Evolutionary conservation across 1,139 yeast genomes (phyloP), one percentile per base, ranked within the genome.

Genomic region (Hemisphaericaspora xylofermentans): DNA sequence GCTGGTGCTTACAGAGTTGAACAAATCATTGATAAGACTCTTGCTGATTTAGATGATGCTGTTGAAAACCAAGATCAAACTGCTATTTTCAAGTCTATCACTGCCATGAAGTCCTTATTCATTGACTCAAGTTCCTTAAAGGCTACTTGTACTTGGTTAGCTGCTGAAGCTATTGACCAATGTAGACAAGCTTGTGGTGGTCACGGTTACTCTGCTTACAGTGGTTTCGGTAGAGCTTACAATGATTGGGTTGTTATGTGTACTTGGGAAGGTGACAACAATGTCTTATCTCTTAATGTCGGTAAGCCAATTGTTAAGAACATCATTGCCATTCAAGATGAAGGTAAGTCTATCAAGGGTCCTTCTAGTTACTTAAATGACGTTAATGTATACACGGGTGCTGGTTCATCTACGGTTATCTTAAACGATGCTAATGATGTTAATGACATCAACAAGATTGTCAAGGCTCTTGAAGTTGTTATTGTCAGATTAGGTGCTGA

Each of bases 241-340:
- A 66, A 66, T 48, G 78, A 72, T 56, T 72, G 75, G 71, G 77
- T 68, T 36, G 78, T 72, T 34, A 76, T 71, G 57, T 71, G 77
- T 61, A 72, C 78, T 43, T 72, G 78, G 78, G 78, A 72, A 62
- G 78, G 78, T 62, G 78, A 72, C 58, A 72, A 72, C 61, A 71
- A 69, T 43, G 73, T 72, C 40, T 67, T 72, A 58, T 75, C 68
- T 46, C 60, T 71, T 60, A 66, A 71, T 34, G 68, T 67, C 49
- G 76, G 77, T 55, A 72, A 69, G 60, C 74, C 74, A 48, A 54
- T 72, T 48, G 65, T 72, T 41, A 69, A 68, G 57, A 62, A 66
- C 40, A 58, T 61, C 35, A 51, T 57, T 33, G 52, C 56, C 27
- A 61, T 57, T 29, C 65, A 68, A 39, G 55, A 67, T 36, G 53